phyloP scores from a whole-genome alignment of 495 filamentous ascomycete species.

The Schizothecium vesticola region DNA sequence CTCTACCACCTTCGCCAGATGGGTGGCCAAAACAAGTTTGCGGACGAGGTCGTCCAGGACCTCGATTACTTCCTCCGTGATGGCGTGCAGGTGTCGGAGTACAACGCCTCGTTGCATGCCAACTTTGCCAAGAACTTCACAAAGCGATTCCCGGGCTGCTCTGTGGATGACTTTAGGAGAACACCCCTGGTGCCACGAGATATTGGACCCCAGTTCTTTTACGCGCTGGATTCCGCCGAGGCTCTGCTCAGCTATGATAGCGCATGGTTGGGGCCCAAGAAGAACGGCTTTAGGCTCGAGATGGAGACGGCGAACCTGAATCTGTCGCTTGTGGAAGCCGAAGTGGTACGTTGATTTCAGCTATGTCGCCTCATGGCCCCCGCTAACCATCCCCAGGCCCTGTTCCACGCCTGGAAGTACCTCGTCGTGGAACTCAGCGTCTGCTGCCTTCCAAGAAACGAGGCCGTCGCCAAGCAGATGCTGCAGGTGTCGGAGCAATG shows the following conservation, averaged over 20 bases:
- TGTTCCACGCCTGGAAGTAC: conserved; percentile 85
- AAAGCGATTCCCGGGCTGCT: conserved; percentile 63
- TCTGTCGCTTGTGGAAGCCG: conserved; percentile 82
- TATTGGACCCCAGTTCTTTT: conserved; percentile 73
- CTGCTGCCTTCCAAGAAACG: conserved; percentile 55
- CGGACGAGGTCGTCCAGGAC: conserved; percentile 63
- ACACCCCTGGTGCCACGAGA: conserved; percentile 56
- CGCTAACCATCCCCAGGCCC: conserved; percentile 47
- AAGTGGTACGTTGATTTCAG: conserved; percentile 62
- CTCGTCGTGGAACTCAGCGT: conserved; percentile 78
- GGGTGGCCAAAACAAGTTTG: conserved; percentile 54
- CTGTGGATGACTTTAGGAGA: conserved; percentile 68
- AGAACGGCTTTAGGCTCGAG: conserved; percentile 71
- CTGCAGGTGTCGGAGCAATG: conserved; percentile 65
- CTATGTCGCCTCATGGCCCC: background rate
- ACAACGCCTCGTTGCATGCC: conserved; percentile 78
- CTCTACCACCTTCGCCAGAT: conserved; percentile 73
- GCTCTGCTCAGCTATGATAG: conserved; percentile 69
- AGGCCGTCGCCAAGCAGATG: conserved; percentile 57
- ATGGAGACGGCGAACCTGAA: conserved; percentile 84
- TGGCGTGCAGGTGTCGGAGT: conserved; percentile 66
- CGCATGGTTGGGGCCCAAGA: conserved; percentile 62
- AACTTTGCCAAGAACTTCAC: conserved; percentile 83
- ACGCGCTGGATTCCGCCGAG: conserved; percentile 67
- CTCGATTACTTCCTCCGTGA: conserved; percentile 70